Evolutionary conservation across 169 alveolate species (phyloP), one percentile per base, ranked within the genome.

Genomic region (Cryptosporidium bovis): DNA sequence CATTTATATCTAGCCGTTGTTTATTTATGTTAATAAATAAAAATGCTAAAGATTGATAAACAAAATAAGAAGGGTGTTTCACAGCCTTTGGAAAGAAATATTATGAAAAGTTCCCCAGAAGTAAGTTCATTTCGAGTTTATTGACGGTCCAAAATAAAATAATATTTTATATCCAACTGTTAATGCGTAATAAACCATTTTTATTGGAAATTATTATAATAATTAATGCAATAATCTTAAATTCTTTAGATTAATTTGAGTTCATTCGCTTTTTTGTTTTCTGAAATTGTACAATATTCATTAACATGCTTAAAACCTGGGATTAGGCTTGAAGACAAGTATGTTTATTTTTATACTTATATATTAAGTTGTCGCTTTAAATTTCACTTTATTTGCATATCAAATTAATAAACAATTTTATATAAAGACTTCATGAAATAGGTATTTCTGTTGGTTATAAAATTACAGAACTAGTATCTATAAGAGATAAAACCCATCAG

Each of bases 281-380:
- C 94, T 18, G 95, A 93, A 68, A 92, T 93, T 24, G 95, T 93
- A 40, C 95, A 93, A 60, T 93, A 93, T 58, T 91, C 94, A 18
- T 82, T 93, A 62, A 83, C 89, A 55, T 84, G 90, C 20, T 89
- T 92, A 48, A 93, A 93, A 51, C 85, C 90, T 40, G 95, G 95
- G 18, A 90, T 85, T 66, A 60, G 94, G 55, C 91, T 93, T 53
- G 95, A 93, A 68, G 95, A 93, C 71, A 71, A 91, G 91, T 90
- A 89, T 71, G 66, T 65, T 64, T 20, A 33, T 1, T 20, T 40
- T 36, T 5, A 18, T 65, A 66, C 36, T 46, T 10, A 12, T 18
- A 12, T 7, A 53, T 6, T 53, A 50, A n/a, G n/a, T 1, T 15
- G 2, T 50, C 58, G 1, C 58, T n/a, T 50, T 50, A 50, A 15